These are phyloP conservation scores for Euphorbia schlechtendalii DNA, from an alignment of 441 rosid species.

Conservation along the genomic window DNA sequence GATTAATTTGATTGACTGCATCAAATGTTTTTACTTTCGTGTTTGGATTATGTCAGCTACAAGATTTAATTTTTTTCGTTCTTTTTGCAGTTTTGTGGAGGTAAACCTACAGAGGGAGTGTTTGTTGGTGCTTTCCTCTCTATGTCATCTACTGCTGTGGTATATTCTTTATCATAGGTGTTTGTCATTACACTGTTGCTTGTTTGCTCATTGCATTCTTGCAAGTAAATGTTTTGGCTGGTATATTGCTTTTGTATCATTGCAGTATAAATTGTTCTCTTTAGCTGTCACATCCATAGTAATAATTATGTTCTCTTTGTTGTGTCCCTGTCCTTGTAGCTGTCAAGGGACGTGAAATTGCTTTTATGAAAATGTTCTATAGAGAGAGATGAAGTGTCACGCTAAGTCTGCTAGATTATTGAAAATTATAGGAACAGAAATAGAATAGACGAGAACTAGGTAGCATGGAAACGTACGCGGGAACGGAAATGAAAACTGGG, in stretches of 20 bases:
- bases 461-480: too few relatives aligned
- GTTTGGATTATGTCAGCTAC: constrained; percentile 7
- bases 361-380: not conserved
- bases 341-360: not conserved
- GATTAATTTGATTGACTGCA: not conserved
- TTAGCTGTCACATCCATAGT: not conserved
- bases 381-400: not conserved
- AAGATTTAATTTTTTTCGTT: constrained; percentile 21
- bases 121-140: constrained; percentile 87
- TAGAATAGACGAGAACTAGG: too few relatives aligned
- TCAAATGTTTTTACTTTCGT: not conserved
- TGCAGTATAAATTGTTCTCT: not conserved
- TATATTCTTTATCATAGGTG: constrained; percentile 26
- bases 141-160: constrained; percentile 98
- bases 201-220: not conserved
- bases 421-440: too few relatives aligned
- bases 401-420: too few relatives aligned
- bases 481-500: too few relatives aligned
- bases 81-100: constrained; percentile 80
- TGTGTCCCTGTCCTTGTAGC: too few relatives aligned
- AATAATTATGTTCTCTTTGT: too few relatives aligned
- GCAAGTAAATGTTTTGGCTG: constrained; percentile 2
- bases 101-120: constrained; percentile 83
- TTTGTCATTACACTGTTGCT: not conserved
- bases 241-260: not conserved